These are phyloP conservation scores for Rostrohypoxylon terebratum DNA, from an alignment of 495 filamentous ascomycete genomes.

Conservation along the genomic window DNA sequence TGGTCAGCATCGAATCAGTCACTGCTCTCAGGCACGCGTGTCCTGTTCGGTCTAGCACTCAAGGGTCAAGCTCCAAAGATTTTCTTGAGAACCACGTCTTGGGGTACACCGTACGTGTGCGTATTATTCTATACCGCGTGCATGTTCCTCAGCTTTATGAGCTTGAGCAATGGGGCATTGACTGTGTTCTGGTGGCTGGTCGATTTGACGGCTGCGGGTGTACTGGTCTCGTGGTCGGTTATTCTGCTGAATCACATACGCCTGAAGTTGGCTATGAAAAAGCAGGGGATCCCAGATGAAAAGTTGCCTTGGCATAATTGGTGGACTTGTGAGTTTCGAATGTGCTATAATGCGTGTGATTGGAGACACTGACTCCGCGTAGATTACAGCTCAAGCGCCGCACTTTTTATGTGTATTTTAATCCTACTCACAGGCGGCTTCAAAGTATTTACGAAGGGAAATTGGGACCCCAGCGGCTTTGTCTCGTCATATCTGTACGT, in stretches of 20 bases:
- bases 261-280: conserved; percentile 55
- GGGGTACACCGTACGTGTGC: conserved; percentile 71
- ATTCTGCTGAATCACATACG: conserved; percentile 63
- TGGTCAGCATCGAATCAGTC: conserved; percentile 76
- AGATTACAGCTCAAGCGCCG: conserved; percentile 53
- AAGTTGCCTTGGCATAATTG: conserved; percentile 61
- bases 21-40: conserved; percentile 70
- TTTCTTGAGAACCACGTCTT: conserved; percentile 68
- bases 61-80: conserved; percentile 69
- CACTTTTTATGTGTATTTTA: conserved; percentile 58
- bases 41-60: conserved; percentile 70
- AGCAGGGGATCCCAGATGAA: conserved; percentile 53
- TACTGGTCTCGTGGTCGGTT: conserved; percentile 66
- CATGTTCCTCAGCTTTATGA: conserved; percentile 70
- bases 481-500: conserved; percentile 64
- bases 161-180: conserved; percentile 65
- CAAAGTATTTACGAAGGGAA: conserved; percentile 60
- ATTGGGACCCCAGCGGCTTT: conserved; percentile 61
- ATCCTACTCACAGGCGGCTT: conserved; percentile 63
- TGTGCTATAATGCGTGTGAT: background rate
- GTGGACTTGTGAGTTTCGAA: conserved; percentile 48
- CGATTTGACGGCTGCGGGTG: conserved; percentile 65
- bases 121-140: conserved; percentile 64
- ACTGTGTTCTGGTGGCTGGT: conserved; percentile 73
- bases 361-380: conserved; percentile 22